These are phyloP conservation scores for Alternaria longipes DNA, from an alignment of 2,329 filamentous ascomycete species.

Conservation along the genomic window DNA sequence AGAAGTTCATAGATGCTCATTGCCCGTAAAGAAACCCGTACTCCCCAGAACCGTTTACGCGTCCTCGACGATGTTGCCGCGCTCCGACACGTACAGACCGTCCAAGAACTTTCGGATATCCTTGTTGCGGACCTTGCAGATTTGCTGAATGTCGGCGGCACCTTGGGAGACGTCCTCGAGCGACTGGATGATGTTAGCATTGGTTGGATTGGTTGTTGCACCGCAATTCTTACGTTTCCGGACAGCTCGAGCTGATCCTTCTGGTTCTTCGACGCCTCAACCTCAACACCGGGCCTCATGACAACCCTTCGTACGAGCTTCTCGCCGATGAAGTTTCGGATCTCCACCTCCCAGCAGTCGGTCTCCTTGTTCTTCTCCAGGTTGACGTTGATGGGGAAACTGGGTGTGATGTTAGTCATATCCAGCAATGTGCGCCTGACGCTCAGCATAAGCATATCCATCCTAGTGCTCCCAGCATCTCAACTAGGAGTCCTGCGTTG, in stretches of 20 bases:
- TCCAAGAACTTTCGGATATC: slow-evolving; percentile 99
- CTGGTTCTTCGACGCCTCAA: slow-evolving; percentile 87
- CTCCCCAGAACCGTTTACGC: slow-evolving; percentile 43
- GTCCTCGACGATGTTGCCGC: slow-evolving; percentile 88
- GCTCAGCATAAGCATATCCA: background rate
- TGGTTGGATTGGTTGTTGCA: slow-evolving; percentile 1
- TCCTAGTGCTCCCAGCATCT: slow-evolving; percentile 2
- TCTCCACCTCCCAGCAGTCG: slow-evolving; percentile 90
- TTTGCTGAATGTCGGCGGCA: slow-evolving; percentile 99
- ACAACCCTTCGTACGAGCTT: slow-evolving; percentile 95
- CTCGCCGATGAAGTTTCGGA: slow-evolving; percentile 83
- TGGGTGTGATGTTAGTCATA: slow-evolving; percentile 27
- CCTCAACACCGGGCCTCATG: slow-evolving; percentile 90
- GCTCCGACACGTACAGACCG: slow-evolving; percentile 99
- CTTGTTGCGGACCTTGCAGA: slow-evolving; percentile 99
- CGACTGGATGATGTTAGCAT: slow-evolving; percentile 57
- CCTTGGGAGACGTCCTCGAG: slow-evolving; percentile 97
- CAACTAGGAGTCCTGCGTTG: background rate
- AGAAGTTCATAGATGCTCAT: slow-evolving; percentile 53
- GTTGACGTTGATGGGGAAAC: slow-evolving; percentile 99
- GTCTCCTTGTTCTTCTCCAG: slow-evolving; percentile 95
- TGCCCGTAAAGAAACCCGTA: slow-evolving; percentile 53
- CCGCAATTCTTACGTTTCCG: slow-evolving; percentile 70
- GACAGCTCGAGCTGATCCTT: slow-evolving; percentile 96
- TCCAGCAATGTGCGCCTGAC: background rate